These are phyloP conservation scores for Groenewaldozyma tartarivorans DNA, from an alignment of 805 yeast genomes.

Conservation along the genomic window DNA sequence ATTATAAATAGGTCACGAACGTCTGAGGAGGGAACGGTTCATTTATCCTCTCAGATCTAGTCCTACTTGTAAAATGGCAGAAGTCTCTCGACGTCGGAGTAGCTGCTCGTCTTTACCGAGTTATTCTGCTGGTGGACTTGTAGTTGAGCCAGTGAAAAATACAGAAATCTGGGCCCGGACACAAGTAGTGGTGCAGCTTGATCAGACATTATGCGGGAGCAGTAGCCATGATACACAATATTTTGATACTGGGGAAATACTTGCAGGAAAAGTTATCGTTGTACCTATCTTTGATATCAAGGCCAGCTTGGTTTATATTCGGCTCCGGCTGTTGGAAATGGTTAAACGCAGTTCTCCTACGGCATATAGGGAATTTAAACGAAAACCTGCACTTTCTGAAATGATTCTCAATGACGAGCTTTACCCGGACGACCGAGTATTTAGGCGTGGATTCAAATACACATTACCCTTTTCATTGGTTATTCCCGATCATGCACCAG, in stretches of 20 bases:
- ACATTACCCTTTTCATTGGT: constrained; percentile 10
- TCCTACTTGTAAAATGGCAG: too few species aligned
- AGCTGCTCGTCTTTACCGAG: too few species aligned
- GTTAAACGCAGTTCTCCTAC: constrained; percentile 3
- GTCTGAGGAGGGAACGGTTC: too few species aligned
- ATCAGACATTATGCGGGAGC: constrained; percentile 2
- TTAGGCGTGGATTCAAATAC: constrained; percentile 11
- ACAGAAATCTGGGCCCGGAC: not conserved
- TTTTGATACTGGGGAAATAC: constrained; percentile 9
- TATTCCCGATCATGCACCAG: constrained; percentile 7
- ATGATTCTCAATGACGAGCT: constrained; percentile 5
- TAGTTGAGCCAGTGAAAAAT: not conserved
- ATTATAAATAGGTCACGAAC: too few species aligned
- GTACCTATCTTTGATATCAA: constrained; percentile 7
- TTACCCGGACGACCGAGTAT: constrained; percentile 8
- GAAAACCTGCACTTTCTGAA: constrained; percentile 5
- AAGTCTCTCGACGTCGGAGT: too few species aligned
- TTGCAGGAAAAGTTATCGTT: constrained; percentile 10
- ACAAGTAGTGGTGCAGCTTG: not conserved
- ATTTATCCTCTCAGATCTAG: too few species aligned
- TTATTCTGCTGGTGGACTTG: not conserved
- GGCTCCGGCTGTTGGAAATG: constrained; percentile 11
- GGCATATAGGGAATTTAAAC: constrained; percentile 2
- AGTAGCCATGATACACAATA: not conserved
- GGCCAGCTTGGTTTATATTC: constrained; percentile 4